Conservation (phyloP, 768 basidiomycete genomes). For the Erythrobasidium yunnanense region DNA sequence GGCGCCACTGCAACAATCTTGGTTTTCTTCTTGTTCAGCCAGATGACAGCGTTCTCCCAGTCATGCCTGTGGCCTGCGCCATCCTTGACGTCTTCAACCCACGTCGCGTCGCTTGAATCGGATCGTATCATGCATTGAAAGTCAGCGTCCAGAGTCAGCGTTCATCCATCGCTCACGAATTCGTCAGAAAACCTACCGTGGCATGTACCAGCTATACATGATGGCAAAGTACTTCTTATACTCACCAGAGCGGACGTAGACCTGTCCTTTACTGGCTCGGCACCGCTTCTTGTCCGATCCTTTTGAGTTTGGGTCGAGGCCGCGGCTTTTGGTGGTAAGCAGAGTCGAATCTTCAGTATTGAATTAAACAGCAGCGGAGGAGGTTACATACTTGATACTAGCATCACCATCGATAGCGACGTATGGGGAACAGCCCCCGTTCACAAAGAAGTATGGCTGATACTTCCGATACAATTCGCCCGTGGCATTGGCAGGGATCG, state of each 20-base stretch:
- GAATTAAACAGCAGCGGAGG: not conserved
- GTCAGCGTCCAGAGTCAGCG: no score
- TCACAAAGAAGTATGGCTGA: not conserved
- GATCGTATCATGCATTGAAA: no score
- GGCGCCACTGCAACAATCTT: not conserved
- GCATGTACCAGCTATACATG: not conserved
- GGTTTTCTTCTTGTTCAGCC: not conserved
- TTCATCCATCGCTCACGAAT: no score
- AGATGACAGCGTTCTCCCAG: not conserved
- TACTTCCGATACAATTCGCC: not conserved
- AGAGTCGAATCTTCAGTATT: not conserved
- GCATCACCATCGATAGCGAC: not conserved
- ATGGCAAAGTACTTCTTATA: conserved; percentile 4
- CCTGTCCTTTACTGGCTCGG: not conserved
- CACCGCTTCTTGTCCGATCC: not conserved
- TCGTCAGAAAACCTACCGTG: no score
- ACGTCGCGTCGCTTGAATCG: not conserved
- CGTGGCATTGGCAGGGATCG: not conserved
- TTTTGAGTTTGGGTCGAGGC: not conserved
- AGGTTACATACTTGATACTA: not conserved
- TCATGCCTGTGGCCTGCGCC: not conserved
- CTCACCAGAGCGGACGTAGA: not conserved
- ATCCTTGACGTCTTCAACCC: not conserved
- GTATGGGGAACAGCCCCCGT: not conserved
- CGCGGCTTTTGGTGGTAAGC: not conserved